Base-by-base conservation (phyloP, 1,284 basidiomycete genomes). In the Wolfiporia cocos region DNA sequence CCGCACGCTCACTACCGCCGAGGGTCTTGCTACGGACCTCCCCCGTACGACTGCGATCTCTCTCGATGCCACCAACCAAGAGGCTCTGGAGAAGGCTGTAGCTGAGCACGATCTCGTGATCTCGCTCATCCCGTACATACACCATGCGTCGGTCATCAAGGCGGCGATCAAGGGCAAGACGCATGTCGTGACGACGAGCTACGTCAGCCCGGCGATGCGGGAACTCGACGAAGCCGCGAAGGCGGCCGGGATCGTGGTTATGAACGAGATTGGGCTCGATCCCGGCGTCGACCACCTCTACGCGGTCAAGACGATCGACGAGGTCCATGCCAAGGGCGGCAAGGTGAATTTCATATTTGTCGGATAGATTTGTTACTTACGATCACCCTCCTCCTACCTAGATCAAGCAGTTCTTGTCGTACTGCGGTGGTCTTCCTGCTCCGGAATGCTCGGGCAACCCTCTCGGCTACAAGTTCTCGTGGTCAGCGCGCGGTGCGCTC, bases 391-490 rank as follows among this genome's bases (percentile, higher is more conserved):
- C 23, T 0, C 9, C 26, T 14, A 31, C 38, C 10, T 48, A 89
- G 86, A 76, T 98, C 70, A 95, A 92, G 67, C 74, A 89, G 57
- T 99, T 99, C 81, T 71, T 89, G 50, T 95, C 91, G 1, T 98
- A 92, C 80, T 99, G 96, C 57, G 93, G 95, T 64, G 96, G 95
- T 47, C 83, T 97, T 31, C 92, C 93, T 43, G 90, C 93, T 2
- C 92, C 94, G 14, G 81, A 92, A 57, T 82, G 86, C 54, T 82
- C 92, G 12, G 82, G 85, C 60, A 99, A 98, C 73, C 94, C 96
- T 6, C 85, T 99, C 47, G 95, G 96, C 22, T 99, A 98, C 83
- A 98, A 98, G 68, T 98, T 99, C 74, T 96, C 92, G 28, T 99
- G 96, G 96, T 96, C 93, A 2, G 92, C 93, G 22, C 87, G 92